Conservation (phyloP, 768 basidiomycete species). For the Coprinopsis sp. region DNA sequence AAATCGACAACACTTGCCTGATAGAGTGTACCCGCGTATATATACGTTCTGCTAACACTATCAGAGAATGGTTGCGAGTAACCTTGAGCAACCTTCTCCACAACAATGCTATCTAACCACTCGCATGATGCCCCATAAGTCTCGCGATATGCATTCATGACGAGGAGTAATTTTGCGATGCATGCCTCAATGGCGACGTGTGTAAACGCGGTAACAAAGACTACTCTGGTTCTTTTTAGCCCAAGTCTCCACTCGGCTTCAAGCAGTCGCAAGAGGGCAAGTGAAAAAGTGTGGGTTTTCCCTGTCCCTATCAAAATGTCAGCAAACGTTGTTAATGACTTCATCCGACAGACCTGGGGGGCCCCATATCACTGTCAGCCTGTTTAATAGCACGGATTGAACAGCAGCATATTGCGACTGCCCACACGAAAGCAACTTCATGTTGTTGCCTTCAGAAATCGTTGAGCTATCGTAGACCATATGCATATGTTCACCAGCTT, state of each 20-base stretch:
- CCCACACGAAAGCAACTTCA: constrained; percentile 38
- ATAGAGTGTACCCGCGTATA: constrained; percentile 47
- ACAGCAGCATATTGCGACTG: constrained; percentile 43
- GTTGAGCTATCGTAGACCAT: constrained; percentile 31
- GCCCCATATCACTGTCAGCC: constrained; percentile 47
- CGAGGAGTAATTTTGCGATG: constrained; percentile 33
- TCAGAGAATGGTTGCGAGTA: constrained; percentile 35
- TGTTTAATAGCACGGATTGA: constrained; percentile 37
- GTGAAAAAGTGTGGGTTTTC: constrained; percentile 48
- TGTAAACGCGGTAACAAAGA: constrained; percentile 49
- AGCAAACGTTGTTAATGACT: not conserved
- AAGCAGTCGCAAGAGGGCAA: constrained; percentile 42
- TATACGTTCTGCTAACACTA: constrained; percentile 22
- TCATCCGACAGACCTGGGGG: constrained; percentile 34
- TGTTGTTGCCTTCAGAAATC: constrained; percentile 29
- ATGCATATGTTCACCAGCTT: constrained; percentile 35
- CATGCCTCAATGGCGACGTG: constrained; percentile 51
- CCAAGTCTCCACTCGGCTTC: constrained; percentile 34
- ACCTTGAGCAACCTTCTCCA: constrained; percentile 40
- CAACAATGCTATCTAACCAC: constrained; percentile 39
- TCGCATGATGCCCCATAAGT: constrained; percentile 32
- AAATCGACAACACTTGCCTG: constrained; percentile 29
- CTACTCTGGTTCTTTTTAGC: constrained; percentile 27
- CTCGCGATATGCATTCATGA: constrained; percentile 32
- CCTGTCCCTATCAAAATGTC: constrained; percentile 39